Percentiles rank a stretch among this genome's conserved stretches.
Conservation (phyloP, 2,329 filamentous ascomycete species). For the Fusarium verrucosum region DNA sequence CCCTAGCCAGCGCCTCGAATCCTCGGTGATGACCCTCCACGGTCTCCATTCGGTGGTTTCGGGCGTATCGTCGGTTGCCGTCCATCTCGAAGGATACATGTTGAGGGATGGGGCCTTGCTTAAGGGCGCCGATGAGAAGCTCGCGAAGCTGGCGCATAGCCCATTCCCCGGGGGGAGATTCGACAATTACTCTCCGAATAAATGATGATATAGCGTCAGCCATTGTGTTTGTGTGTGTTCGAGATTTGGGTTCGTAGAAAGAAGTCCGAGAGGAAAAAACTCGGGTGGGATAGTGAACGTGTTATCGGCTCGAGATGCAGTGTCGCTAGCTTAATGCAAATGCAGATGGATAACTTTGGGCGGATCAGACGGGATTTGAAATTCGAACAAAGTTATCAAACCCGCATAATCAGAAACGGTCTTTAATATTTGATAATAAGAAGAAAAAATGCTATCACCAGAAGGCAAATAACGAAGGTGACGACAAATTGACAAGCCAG, state of each 20-base stretch:
- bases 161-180: constrained; percentile 93
- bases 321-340: constrained; percentile 14
- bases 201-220: constrained; percentile 62
- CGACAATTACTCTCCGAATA: constrained; percentile 75
- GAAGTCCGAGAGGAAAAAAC: constrained; percentile 17
- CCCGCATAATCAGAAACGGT: background rate
- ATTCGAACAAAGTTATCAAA: constrained; percentile 8
- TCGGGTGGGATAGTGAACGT: constrained; percentile 31
- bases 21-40: constrained; percentile 95
- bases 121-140: constrained; percentile 85
- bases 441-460: constrained; percentile 9
- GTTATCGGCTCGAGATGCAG: constrained; percentile 18
- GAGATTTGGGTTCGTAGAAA: constrained; percentile 5
- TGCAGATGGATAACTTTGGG: background rate
- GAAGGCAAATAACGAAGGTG: constrained; percentile 35
- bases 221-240: constrained; percentile 51
- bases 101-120: constrained; percentile 89
- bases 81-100: constrained; percentile 99
- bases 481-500: constrained; percentile 40
- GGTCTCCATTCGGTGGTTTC: constrained; percentile 91
- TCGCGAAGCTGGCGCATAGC: constrained; percentile 80
- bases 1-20: constrained; percentile 91
- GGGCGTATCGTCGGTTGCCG: constrained; percentile 92
- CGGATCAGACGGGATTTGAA: constrained; percentile 1
- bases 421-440: constrained; percentile 16